A percentile compares a stretch with the other conserved stretches of the same genome.
Evolutionary conservation across 2,329 filamentous ascomycete species (phyloP).

Genomic region (Sordariomycetes sp.): DNA sequence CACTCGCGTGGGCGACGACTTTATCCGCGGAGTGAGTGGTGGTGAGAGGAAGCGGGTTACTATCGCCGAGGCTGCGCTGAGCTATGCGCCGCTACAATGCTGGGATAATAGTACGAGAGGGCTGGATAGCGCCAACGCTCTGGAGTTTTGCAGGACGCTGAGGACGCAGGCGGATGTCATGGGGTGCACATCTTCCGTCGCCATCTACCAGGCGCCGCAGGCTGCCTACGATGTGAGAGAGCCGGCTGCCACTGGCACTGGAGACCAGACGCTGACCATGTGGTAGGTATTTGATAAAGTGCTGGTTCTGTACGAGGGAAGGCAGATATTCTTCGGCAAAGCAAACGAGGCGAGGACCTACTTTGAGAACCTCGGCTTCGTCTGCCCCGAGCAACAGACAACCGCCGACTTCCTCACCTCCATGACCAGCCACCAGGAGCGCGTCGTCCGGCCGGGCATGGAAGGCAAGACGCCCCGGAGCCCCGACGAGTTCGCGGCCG

Average conservation of each 20-base stretch:
- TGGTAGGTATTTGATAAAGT: constrained; percentile 52
- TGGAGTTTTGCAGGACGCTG: constrained; percentile 39
- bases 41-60: constrained; percentile 29
- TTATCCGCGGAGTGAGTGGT: constrained; percentile 36
- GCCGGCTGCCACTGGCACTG: too few relatives aligned
- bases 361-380: constrained; percentile 46
- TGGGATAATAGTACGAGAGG: constrained; percentile 37
- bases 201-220: constrained; percentile 43
- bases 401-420: constrained; percentile 59
- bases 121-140: constrained; percentile 36
- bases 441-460: constrained; percentile 17
- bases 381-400: constrained; percentile 58
- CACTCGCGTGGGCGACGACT: constrained; percentile 39
- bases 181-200: constrained; percentile 32
- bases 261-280: background rate
- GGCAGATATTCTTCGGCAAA: constrained; percentile 52
- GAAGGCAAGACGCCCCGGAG: constrained; percentile 20
- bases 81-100: constrained; percentile 13
- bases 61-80: constrained; percentile 15
- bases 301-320: constrained; percentile 52
- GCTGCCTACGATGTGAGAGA: constrained; percentile 29
- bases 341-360: constrained; percentile 48
- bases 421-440: constrained; percentile 26
- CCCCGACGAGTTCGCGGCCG: constrained; percentile 21
- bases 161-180: constrained; percentile 32